Evolutionary conservation across 83 land plant genomes (phyloP), one percentile per base, ranked within the genome.

Genomic region (Picea abies): DNA sequence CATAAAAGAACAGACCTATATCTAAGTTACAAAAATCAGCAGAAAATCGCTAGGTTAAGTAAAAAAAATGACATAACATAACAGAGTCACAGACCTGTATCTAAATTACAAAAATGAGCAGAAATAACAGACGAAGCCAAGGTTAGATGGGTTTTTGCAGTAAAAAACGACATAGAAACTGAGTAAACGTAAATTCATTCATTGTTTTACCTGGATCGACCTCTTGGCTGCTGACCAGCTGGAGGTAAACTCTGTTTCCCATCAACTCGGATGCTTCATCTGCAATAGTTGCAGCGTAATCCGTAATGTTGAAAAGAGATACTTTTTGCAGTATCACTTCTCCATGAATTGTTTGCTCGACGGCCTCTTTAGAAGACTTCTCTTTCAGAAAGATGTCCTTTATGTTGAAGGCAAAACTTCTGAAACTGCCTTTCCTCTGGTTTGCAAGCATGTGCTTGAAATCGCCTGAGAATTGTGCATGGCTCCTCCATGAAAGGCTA

Each of bases 241-340:
- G 44, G 12, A 73, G 44, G n/a, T 73, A 37, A 32, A 73, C 52
- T 37, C 52, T 37, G 52, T 73, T 73, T 56, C 77, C 77, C 56
- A n/a, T 19, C 10, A 73, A 6, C 77, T 73, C 77, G 1, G 77
- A 39, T 32, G 39, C 52, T 37, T 39, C 52, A 44, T 39, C 44
- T 0, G 77, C 77, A 17, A 73, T 3, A 20, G 4, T 37, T 19
- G 77, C 77, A 39, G 77, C 25, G 32, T 67, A 67, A 29, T 67
- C 70, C 4, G 70, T 67, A 0, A 67, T 15, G 35, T 15, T 67
- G 70, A 67, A 67, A 67, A 67, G 70, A 67, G 70, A 26, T 15
- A 73, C 77, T 39, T 73, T 44, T 19, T 44, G 44, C 11, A 73
- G 52, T 37, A 32, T 15, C 52, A 73, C 77, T 73, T 73, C 77